phyloP scores from a whole-genome alignment of 2,329 filamentous ascomycete species.

The Aspergillaceae sp. region DNA sequence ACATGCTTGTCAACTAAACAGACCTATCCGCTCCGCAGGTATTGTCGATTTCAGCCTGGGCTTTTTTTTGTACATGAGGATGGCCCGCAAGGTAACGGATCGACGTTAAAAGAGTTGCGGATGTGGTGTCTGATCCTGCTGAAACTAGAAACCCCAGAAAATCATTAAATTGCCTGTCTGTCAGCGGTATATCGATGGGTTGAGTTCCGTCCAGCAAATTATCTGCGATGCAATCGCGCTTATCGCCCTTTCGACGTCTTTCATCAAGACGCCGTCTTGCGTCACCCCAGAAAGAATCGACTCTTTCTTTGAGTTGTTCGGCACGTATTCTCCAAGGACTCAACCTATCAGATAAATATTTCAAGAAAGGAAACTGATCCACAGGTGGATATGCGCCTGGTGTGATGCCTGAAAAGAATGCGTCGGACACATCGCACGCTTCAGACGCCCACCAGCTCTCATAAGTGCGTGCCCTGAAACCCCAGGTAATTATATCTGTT shows the following conservation, averaged over 20 bases:
- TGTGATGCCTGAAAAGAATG: slow-evolving; percentile 1
- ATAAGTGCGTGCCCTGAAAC: slow-evolving; percentile 1
- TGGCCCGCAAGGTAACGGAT: neutral
- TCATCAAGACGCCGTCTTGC: neutral
- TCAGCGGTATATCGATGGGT: neutral
- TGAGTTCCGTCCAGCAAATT: neutral
- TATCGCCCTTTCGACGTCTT: neutral
- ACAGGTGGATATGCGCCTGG: neutral
- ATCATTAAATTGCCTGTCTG: neutral
- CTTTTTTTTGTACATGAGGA: neutral
- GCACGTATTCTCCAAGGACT: neutral
- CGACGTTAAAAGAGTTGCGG: neutral
- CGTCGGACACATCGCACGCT: neutral
- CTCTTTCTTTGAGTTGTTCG: neutral
- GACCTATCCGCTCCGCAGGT: neutral
- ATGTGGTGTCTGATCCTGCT: slow-evolving; percentile 1
- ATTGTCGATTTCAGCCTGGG: neutral
- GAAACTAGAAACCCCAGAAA: neutral
- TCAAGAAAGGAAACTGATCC: neutral
- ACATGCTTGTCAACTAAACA: neutral
- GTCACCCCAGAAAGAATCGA: slow-evolving; percentile 1
- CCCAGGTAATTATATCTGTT: neutral
- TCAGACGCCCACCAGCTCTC: neutral
- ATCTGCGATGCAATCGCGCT: neutral
- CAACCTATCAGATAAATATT: neutral